Evolutionary conservation across 805 yeast genomes (phyloP).

Genomic region (Wickerhamiella occidentalis): DNA sequence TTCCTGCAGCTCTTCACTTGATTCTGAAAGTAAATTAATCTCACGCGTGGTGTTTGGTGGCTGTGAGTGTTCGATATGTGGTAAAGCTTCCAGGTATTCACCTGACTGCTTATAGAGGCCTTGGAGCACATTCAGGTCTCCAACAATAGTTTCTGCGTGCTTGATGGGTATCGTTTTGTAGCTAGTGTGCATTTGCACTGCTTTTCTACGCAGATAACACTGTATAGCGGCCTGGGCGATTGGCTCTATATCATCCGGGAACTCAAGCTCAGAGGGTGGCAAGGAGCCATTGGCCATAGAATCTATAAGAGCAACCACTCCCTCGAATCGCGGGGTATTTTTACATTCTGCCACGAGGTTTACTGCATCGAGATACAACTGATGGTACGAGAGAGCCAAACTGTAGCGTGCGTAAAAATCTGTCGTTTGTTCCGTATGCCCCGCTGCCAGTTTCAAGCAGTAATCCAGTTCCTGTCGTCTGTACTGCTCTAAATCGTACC

Average conservation of each 20-base stretch:
- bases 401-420: constrained; percentile 6
- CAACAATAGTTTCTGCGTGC: background rate
- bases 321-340: background rate
- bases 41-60: background rate
- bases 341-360: background rate
- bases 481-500: constrained; percentile 1
- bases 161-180: background rate
- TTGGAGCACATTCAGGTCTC: background rate
- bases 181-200: background rate
- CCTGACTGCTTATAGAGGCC: background rate
- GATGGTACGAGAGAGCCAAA: constrained; percentile 2
- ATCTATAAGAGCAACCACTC: background rate
- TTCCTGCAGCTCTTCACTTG: background rate
- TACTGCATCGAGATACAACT: constrained; percentile 5
- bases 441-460: background rate
- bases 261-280: background rate
- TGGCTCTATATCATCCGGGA: background rate
- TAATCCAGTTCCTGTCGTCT: constrained; percentile 3
- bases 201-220: background rate
- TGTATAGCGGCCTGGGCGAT: background rate
- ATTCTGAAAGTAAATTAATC: background rate
- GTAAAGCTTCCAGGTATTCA: background rate
- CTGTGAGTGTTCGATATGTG: background rate
- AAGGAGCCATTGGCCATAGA: background rate
- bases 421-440: background rate